A percentile compares a stretch with the other conserved stretches of the same genome.
Conservation (phyloP, 805 yeast genomes). For the Schizosaccharomyces octosporus region DNA sequence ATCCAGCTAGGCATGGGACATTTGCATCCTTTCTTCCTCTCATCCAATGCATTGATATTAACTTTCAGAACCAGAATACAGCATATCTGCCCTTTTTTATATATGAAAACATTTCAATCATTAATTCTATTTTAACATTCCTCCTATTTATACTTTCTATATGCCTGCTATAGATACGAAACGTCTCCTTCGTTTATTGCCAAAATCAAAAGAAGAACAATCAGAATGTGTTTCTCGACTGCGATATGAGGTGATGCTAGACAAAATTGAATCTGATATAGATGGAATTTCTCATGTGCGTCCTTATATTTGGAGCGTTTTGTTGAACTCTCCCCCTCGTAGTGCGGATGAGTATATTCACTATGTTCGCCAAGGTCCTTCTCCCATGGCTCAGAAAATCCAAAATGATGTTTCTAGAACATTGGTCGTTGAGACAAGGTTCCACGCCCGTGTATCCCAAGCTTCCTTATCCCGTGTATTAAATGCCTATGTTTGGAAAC, state of each 20-base stretch:
- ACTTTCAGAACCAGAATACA: no score
- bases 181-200: background rate
- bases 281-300: constrained; percentile 13
- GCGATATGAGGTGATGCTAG: background rate
- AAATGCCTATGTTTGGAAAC: constrained; percentile 36
- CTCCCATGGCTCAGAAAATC: constrained; percentile 39
- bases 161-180: background rate
- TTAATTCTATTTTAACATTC: background rate
- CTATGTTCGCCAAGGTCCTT: constrained; percentile 31
- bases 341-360: constrained; percentile 30
- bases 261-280: background rate
- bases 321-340: constrained; percentile 37
- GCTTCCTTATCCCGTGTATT: constrained; percentile 40
- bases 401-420: constrained; percentile 72
- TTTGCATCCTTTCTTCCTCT: no score
- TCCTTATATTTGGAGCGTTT: constrained; percentile 56
- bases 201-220: background rate
- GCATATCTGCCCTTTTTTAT: no score
- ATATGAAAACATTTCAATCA: no score
- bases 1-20: no score
- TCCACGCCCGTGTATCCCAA: constrained; percentile 45
- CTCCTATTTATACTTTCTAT: background rate
- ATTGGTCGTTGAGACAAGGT: constrained; percentile 43
- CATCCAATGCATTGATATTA: no score
- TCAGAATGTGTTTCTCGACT: background rate